Conservation (phyloP, 2,329 filamentous ascomycete species). For the Seiridium unicorne region DNA sequence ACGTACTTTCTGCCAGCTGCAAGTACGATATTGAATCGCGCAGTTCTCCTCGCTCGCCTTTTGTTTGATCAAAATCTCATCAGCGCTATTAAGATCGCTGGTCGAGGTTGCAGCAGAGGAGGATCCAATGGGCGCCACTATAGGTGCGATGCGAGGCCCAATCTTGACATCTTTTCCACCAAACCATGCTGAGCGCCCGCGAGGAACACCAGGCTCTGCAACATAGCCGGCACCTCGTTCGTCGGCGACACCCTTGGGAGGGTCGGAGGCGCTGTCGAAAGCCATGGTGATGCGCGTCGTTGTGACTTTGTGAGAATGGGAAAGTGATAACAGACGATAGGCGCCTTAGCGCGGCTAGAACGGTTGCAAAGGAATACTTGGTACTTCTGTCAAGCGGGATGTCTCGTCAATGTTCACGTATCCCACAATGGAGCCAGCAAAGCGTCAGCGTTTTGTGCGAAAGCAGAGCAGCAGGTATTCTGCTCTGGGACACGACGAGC, state of each 20-base stretch:
- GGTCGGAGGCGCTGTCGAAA: constrained; percentile 18
- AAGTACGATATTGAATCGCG: constrained; percentile 88
- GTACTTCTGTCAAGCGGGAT: neutral
- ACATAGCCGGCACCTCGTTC: constrained; percentile 50
- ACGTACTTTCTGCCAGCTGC: constrained; percentile 83
- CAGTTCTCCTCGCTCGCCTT: constrained; percentile 74
- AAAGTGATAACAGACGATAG: no score
- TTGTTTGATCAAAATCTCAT: constrained; percentile 59
- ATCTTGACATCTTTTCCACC: constrained; percentile 37
- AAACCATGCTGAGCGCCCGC: constrained; percentile 35
- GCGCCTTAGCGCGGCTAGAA: no score
- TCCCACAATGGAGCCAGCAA: no score
- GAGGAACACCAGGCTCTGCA: constrained; percentile 48
- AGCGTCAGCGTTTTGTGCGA: neutral
- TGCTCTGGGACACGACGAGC: neutral
- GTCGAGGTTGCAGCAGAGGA: constrained; percentile 31
- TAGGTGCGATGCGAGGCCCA: constrained; percentile 51
- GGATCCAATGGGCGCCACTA: constrained; percentile 23
- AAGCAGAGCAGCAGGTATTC: neutral
- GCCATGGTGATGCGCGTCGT: constrained; percentile 13
- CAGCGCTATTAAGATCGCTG: constrained; percentile 40
- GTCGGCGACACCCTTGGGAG: constrained; percentile 28
- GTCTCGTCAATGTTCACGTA: no score
- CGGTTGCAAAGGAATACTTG: neutral
- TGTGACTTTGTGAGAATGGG: neutral